These are phyloP conservation scores for Zalaria sp. DNA, from an alignment of 2,329 filamentous ascomycete genomes.

Conservation along the genomic window DNA sequence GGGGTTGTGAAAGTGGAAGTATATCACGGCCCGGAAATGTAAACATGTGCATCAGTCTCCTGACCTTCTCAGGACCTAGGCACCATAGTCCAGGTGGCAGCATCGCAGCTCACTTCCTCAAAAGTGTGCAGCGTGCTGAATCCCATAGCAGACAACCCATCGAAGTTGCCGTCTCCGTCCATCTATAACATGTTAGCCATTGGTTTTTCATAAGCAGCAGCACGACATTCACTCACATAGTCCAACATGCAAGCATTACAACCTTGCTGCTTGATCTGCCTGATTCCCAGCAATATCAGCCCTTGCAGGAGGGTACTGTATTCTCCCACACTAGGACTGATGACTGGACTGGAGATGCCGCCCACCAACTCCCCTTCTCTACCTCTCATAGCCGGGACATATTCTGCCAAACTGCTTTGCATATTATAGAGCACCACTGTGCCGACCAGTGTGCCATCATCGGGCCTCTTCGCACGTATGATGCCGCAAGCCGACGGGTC, in stretches of 20 bases:
- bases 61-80: background rate
- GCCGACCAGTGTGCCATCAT: slow-evolving; percentile 55
- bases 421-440: slow-evolving; percentile 68
- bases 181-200: slow-evolving; percentile 36
- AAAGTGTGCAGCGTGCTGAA: slow-evolving; percentile 68
- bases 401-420: slow-evolving; percentile 52
- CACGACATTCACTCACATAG: slow-evolving; percentile 46
- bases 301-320: slow-evolving; percentile 65
- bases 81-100: slow-evolving; percentile 27
- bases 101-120: slow-evolving; percentile 64
- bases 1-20: too few species aligned
- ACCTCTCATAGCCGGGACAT: slow-evolving; percentile 52
- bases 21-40: too few species aligned
- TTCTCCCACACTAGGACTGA: slow-evolving; percentile 51
- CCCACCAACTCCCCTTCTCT: slow-evolving; percentile 39
- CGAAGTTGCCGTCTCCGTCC: slow-evolving; percentile 56
- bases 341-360: slow-evolving; percentile 68
- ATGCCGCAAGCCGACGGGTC: slow-evolving; percentile 64
- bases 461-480: slow-evolving; percentile 62
- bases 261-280: slow-evolving; percentile 69
- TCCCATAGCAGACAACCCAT: slow-evolving; percentile 64
- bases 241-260: slow-evolving; percentile 61
- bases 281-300: slow-evolving; percentile 63
- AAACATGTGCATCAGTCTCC: too few species aligned
- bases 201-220: background rate